These are phyloP conservation scores for Colletotrichum melonis DNA, from an alignment of 2,329 filamentous ascomycete species.

Conservation along the genomic window DNA sequence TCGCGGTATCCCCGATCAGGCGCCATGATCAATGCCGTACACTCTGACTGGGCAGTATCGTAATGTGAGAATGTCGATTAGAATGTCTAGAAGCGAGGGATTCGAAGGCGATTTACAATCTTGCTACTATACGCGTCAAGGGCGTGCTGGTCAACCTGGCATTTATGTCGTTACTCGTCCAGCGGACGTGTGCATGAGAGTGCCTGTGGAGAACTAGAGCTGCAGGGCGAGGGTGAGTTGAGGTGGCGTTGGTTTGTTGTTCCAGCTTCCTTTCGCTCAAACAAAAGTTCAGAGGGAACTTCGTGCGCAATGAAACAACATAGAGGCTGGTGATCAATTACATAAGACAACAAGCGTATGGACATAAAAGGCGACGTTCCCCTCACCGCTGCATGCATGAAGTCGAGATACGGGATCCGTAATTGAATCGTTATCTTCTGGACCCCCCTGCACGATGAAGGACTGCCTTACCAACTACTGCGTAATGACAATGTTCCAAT, in stretches of 20 bases:
- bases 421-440: conserved; percentile 3
- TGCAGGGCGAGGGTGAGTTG: not conserved
- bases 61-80: not conserved
- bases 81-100: not conserved
- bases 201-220: not conserved
- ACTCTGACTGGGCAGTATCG: not conserved
- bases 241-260: not conserved
- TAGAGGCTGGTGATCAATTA: conserved; percentile 3
- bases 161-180: not conserved
- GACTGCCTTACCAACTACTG: not conserved
- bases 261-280: not conserved
- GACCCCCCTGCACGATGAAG: not conserved
- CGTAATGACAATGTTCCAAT: not conserved
- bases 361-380: not conserved
- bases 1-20: conserved; percentile 16
- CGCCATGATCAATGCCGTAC: conserved; percentile 8
- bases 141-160: not conserved
- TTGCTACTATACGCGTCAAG: not conserved
- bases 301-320: not conserved
- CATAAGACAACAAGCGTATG: not conserved
- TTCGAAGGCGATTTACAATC: not conserved
- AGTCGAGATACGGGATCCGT: not conserved
- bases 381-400: not conserved
- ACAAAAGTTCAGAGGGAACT: not conserved
- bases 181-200: not conserved